Evolutionary conservation across 2,329 filamentous ascomycete species (phyloP).

Genomic region (Sporothrix globosa): DNA sequence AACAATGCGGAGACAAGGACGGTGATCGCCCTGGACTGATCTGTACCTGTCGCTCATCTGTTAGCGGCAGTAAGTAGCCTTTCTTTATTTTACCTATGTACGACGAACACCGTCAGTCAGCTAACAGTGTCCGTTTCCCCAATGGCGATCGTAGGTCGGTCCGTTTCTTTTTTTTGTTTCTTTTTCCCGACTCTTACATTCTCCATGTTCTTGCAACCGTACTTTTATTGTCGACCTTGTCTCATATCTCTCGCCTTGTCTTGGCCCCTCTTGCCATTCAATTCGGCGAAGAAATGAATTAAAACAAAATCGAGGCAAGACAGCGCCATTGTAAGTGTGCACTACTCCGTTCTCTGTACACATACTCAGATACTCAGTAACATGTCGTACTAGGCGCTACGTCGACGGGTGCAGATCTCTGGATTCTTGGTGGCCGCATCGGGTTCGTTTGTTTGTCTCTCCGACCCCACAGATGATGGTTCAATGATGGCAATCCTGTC

Average conservation of each 20-base stretch:
- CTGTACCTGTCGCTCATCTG: no score
- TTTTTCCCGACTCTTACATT: background rate
- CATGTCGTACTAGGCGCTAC: no score
- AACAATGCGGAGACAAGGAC: no score
- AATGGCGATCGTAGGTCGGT: background rate
- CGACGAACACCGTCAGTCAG: background rate
- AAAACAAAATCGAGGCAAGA: no score
- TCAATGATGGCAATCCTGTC: constrained; percentile 12
- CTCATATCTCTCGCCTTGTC: no score
- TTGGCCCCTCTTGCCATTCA: constrained; percentile 6
- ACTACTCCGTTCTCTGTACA: no score
- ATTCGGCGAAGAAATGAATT: background rate
- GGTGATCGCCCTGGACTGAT: no score
- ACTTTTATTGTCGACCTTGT: no score
- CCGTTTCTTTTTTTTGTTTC: background rate
- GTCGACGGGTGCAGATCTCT: background rate
- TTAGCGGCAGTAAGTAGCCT: background rate
- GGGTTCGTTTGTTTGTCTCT: background rate
- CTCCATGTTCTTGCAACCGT: no score
- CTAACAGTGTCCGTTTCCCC: background rate
- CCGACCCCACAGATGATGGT: constrained; percentile 7
- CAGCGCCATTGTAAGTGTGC: no score
- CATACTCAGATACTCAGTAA: no score
- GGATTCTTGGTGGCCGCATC: background rate
- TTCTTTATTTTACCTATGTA: background rate